Evolutionary conservation across 169 alveolate species (phyloP).

Genomic region (Eimeria sp.): DNA sequence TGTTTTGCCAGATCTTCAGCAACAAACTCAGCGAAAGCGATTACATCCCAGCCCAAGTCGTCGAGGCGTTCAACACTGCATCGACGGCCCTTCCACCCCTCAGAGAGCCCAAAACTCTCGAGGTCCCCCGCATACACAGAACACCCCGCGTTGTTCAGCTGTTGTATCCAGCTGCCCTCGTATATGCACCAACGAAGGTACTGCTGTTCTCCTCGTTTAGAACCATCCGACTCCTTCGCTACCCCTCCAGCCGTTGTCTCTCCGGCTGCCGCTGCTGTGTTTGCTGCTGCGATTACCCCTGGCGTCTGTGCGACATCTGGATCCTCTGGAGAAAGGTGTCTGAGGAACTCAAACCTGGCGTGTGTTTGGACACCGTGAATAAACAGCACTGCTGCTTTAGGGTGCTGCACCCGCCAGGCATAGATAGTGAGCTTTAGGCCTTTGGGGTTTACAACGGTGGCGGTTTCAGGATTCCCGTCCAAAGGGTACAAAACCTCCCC

Average conservation of each 20-base stretch:
- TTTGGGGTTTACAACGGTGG: neutral
- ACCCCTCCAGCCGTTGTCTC: neutral
- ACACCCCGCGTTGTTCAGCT: conserved; percentile 73
- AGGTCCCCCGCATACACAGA: conserved; percentile 81
- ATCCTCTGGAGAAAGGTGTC: conserved; percentile 40
- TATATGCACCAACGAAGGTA: conserved; percentile 58
- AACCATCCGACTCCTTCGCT: neutral
- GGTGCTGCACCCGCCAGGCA: conserved; percentile 68
- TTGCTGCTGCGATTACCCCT: neutral
- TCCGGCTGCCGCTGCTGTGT: neutral
- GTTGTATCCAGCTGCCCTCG: conserved; percentile 83
- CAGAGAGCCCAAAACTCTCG: conserved; percentile 83
- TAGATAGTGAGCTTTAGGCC: conserved; percentile 69
- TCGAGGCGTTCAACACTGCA: conserved; percentile 79
- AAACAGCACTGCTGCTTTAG: conserved; percentile 46
- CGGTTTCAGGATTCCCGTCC: conserved; percentile 68
- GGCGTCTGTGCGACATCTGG: conserved; percentile 7
- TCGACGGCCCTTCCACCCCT: conserved; percentile 82
- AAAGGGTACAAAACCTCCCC: conserved; percentile 55
- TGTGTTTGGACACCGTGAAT: conserved; percentile 77
- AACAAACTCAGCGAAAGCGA: conserved; percentile 53
- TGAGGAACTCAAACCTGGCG: conserved; percentile 69
- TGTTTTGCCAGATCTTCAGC: neutral
- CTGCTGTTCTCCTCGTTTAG: neutral
- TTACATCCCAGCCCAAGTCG: conserved; percentile 77